These are phyloP conservation scores for Cadophora sp. DNA, from an alignment of 2,329 filamentous ascomycete genomes.

Conservation along the genomic window DNA sequence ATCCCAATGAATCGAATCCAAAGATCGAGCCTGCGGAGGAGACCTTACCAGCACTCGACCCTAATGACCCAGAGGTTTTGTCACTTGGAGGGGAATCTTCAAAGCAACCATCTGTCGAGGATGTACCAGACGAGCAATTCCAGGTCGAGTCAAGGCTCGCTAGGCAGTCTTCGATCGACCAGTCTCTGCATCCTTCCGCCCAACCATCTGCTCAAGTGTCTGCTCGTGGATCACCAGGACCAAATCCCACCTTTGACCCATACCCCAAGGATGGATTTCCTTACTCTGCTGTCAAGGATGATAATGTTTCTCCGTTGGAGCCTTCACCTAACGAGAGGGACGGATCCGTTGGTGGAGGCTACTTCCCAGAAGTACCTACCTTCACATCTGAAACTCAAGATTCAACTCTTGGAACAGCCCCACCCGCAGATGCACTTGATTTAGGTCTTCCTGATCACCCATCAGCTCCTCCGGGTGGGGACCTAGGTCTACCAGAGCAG, in stretches of 20 bases:
- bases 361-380: slow-evolving; percentile 59
- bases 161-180: slow-evolving; percentile 54
- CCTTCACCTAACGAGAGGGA: slow-evolving; percentile 50
- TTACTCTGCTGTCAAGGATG: slow-evolving; percentile 42
- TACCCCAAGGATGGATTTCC: slow-evolving; percentile 42
- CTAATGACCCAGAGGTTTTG: slow-evolving; percentile 69
- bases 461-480: slow-evolving; percentile 39
- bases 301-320: slow-evolving; percentile 60
- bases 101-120: slow-evolving; percentile 55
- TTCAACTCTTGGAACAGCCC: slow-evolving; percentile 39
- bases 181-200: slow-evolving; percentile 53
- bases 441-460: slow-evolving; percentile 40
- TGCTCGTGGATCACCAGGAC: slow-evolving; percentile 37
- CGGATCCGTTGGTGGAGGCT: slow-evolving; percentile 60
- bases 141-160: slow-evolving; percentile 52
- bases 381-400: slow-evolving; percentile 40
- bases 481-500: slow-evolving; percentile 39
- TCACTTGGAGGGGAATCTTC: slow-evolving; percentile 56
- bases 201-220: slow-evolving; percentile 37
- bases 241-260: slow-evolving; percentile 44
- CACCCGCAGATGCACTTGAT: slow-evolving; percentile 33
- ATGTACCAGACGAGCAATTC: slow-evolving; percentile 62
- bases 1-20: slow-evolving; percentile 92
- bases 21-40: slow-evolving; percentile 60
- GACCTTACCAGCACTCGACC: slow-evolving; percentile 58